Base-by-base conservation (phyloP, 768 basidiomycete genomes). In the Cystoderma amianthinum region DNA sequence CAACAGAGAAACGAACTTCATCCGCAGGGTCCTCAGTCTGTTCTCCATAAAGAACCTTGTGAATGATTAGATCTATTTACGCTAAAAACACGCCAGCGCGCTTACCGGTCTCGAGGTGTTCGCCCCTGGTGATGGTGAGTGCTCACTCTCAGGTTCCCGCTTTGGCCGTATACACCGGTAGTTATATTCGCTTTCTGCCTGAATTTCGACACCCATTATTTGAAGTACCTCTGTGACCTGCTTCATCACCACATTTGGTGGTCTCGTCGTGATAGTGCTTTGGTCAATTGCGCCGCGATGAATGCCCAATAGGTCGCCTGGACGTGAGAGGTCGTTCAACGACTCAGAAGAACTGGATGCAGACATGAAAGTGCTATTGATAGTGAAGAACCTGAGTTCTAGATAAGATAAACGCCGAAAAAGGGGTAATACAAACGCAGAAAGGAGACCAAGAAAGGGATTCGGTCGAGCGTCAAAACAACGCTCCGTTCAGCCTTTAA, bases 261-360 rank as follows among this genome's bases (percentile, higher is more conserved):
- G 65, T 6, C 76, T 70, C 1, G 76, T 84, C 16, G 94, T 94
- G 45, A 95, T 73, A 19, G 81, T 91, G 9, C 78, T 78, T 49
- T 84, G 80, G 61, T 97, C 94, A 40, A 95, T 85, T 1, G 94
- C 83, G 45, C 93, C 93, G 43, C 85, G 82, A 53, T 97, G 94
- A 36, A 64, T 49, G 6, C 50, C 56, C 13, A 63, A 51, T 16
- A 40, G 32, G 9, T 42, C 39, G 38, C 21, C 44, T 19, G 12
- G 6, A 33, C 21, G 10, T 32, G 5, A 40, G 43, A 21, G 32
- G 25, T n/a, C 25, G 25, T n/a, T 28, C 25, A n/a, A 28, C 25
- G n/a, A n/a, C 25, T n/a, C n/a, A n/a, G n/a, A n/a, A n/a, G n/a
- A n/a, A n/a, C n/a, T n/a, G n/a, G n/a, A n/a, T n/a, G n/a, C n/a